Base-by-base conservation (phyloP, 2,329 filamentous ascomycete species). In the Alternaria gaisen region DNA sequence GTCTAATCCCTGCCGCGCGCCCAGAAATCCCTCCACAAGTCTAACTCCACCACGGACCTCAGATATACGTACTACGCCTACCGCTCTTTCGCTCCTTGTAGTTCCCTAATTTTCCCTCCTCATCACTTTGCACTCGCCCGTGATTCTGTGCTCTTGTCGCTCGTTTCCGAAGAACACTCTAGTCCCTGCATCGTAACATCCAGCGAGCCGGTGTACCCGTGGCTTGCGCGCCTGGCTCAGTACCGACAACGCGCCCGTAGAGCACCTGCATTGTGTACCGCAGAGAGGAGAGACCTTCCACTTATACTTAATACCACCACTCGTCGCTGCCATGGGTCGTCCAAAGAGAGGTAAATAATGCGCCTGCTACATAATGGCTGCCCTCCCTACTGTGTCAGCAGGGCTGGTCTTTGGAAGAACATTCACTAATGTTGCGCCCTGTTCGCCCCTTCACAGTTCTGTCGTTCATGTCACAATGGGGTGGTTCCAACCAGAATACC, bases 381-480 rank as follows among this genome's bases (percentile, higher is more conserved):
- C 20, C 55, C 46, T 53, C 54, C 47, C 64, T 60, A 51, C 47
- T 58, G 18, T 36, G 30, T n/a, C 47, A 54, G 34, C 41, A 46
- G 42, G 52, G 50, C 48, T 60, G 59, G 56, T 53, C 20, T 38
- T 41, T 44, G 41, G 28, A 32, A 46, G 57, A 65, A 60, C 65
- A 63, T 58, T 66, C 55, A 56, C 72, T 76, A 69, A 77, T 72
- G 69, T 52, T 69, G 68, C 64, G 61, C 56, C 63, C 63, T 38
- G 57, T 60, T 64, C 68, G 68, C 66, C 63, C 69, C 38, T 56
- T 57, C 44, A 65, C 80, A 96, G 93, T 97, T 58, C 85, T 93
- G 71, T 96, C 92, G 72, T 96, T 96, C 81, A 94, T 96, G 86
- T 93, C 91, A 79, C 88, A 90, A 81, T 89, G 91, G 83, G 90